These are phyloP conservation scores for Helichrysum umbraculigerum DNA, from an alignment of 129 eudicot genomes.

Conservation along the genomic window DNA sequence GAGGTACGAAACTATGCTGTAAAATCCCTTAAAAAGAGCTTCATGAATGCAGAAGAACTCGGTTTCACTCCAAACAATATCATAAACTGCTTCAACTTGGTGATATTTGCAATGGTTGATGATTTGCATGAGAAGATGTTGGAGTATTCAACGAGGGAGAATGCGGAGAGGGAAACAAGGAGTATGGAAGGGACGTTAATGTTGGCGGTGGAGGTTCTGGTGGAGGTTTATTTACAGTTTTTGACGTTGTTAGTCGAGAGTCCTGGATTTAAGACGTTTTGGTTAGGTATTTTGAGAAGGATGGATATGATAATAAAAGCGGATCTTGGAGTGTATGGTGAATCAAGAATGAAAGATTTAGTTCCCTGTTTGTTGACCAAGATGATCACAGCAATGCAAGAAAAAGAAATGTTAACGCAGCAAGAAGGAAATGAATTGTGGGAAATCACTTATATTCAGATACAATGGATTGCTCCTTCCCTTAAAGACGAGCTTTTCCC, in stretches of 20 bases:
- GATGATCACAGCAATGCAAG: conserved; percentile 67
- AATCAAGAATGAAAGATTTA: conserved; percentile 52
- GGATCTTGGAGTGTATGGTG: conserved; percentile 72
- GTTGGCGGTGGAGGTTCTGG: conserved; percentile 64
- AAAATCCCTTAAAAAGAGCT: conserved; percentile 52
- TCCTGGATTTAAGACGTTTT: conserved; percentile 64
- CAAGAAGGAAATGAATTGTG: conserved; percentile 79
- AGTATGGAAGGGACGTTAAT: conserved; percentile 84
- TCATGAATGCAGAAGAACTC: conserved; percentile 56
- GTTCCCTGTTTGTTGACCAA: conserved; percentile 62
- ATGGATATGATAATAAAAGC: conserved; percentile 95
- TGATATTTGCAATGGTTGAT: conserved; percentile 87
- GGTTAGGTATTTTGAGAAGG: conserved; percentile 83
- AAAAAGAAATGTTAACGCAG: conserved; percentile 47
- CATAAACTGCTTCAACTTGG: conserved; percentile 55
- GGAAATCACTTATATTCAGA: conserved; percentile 85
- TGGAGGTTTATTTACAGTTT: conserved; percentile 59
- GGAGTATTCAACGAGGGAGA: conserved; percentile 85
- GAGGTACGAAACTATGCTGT: conserved; percentile 90
- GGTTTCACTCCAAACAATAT: conserved; percentile 53
- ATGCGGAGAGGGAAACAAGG: conserved; percentile 80
- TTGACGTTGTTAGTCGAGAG: conserved; percentile 57
- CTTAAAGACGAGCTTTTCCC: conserved; percentile 81
- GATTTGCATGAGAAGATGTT: conserved; percentile 88
- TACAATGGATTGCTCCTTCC: conserved; percentile 93